Base-by-base conservation (phyloP, 352 stramenopile genomes). In the Phytophthora pseudosyringae region DNA sequence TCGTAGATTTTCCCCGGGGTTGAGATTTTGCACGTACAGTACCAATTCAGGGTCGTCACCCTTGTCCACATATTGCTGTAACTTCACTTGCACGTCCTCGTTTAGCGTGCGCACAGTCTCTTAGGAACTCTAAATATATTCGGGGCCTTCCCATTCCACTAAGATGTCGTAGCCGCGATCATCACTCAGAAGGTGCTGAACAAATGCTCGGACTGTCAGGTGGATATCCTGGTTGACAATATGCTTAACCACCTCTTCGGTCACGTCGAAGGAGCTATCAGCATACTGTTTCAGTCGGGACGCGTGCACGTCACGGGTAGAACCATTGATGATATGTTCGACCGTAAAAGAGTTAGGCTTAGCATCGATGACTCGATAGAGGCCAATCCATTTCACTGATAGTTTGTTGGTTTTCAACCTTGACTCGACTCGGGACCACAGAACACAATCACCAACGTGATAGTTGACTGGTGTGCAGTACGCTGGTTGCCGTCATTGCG, bases 401-500 rank as follows among this genome's bases (percentile, higher is more conserved):
- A 32, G 9, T 10, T 41, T 54, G 46, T 54, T 54, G 7, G 46
- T 28, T 5, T 52, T 40, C 3, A 39, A 9, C 9, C 31, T 26
- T 4, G 9, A 18, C 11, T 53, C 31, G 16, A 54, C 18, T 29
- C 29, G 3, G 1, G 31, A 54, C 46, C 31, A 41, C 3, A 54
- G 21, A 7, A 54, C 29, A 28, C 32, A 41, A 31, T 41, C 46
- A 1, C 46, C 29, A 7, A 54, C n/a, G 8, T 41, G 16, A 41
- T 32, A 54, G 9, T 41, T 54, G 5, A 43, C 46, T n/a, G 29
- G 46, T 54, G 31, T 1, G 31, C 8, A 28, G 8, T 41, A 5
- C 31, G 46, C 16, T 41, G 45, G n/a, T 40, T 52, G 28, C n/a
- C n/a, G n/a, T 40, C 4, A 12, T 52, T 52, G 29, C 45, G 45